Percentiles rank a stretch among this genome's conserved stretches.
Conservation (phyloP, 2,329 filamentous ascomycete species). For the Epicoccum sorghinum region DNA sequence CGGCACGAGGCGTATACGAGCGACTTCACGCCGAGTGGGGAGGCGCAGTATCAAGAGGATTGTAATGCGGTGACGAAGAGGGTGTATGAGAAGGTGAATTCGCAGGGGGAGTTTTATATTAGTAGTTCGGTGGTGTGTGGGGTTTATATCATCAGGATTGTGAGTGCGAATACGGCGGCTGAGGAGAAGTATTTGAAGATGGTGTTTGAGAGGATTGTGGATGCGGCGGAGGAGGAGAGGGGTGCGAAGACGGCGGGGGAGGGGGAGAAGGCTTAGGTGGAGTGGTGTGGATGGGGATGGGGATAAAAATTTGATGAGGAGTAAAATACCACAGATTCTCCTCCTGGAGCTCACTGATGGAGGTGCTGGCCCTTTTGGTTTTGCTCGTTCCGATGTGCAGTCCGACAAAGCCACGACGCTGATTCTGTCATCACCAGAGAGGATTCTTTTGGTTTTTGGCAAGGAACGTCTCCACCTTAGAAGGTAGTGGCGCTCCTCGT, state of each 20-base stretch:
- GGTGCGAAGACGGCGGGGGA: background rate
- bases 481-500: too few relatives aligned
- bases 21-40: conserved; percentile 42
- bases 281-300: too few relatives aligned
- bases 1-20: conserved; percentile 41
- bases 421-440: too few relatives aligned
- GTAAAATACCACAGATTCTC: too few relatives aligned
- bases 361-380: too few relatives aligned
- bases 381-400: too few relatives aligned
- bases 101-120: conserved; percentile 77
- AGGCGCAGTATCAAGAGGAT: conserved; percentile 55
- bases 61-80: conserved; percentile 73
- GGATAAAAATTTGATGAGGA: too few relatives aligned
- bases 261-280: too few relatives aligned
- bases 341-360: too few relatives aligned
- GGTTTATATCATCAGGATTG: conserved; percentile 79
- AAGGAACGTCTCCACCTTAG: too few relatives aligned
- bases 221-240: conserved; percentile 61
- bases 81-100: conserved; percentile 77
- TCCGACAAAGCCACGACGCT: too few relatives aligned
- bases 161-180: conserved; percentile 72
- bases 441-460: too few relatives aligned
- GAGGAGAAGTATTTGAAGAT: conserved; percentile 74
- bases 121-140: conserved; percentile 77
- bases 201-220: conserved; percentile 76